phyloP scores from a whole-genome alignment of 192 early-diverging fungal genomes.

The Backusella macrospora region DNA sequence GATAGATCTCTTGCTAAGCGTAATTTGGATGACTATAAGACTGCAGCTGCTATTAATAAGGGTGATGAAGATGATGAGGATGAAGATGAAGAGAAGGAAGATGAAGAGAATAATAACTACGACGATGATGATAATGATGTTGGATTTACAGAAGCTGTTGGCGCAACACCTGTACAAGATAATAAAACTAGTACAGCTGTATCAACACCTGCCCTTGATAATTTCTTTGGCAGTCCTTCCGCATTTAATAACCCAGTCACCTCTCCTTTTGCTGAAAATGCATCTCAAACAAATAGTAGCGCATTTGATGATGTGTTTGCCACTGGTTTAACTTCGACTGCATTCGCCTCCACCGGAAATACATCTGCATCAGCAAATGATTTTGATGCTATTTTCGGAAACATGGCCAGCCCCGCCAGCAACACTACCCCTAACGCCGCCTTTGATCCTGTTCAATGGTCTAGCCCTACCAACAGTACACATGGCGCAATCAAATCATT shows the following conservation, averaged over 20 bases:
- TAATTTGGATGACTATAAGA: constrained; percentile 50
- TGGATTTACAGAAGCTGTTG: background rate
- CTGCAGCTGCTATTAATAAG: constrained; percentile 25
- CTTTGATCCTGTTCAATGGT: constrained; percentile 1
- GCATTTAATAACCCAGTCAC: background rate
- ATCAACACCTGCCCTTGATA: constrained; percentile 13
- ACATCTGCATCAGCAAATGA: background rate
- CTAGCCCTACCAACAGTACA: background rate
- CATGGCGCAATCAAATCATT: constrained; percentile 1
- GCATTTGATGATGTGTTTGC: constrained; percentile 30
- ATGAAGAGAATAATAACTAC: background rate
- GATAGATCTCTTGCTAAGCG: constrained; percentile 64
- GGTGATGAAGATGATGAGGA: background rate
- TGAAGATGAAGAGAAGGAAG: background rate
- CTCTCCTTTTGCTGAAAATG: constrained; percentile 14
- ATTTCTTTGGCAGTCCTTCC: constrained; percentile 25
- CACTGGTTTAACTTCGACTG: background rate
- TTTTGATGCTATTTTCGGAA: constrained; percentile 19
- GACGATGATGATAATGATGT: background rate
- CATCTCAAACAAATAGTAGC: background rate
- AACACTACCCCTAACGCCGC: background rate
- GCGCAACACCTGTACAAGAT: background rate
- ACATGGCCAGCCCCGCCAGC: background rate
- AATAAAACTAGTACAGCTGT: background rate
- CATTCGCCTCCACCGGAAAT: background rate